Conservation (phyloP, 176 grass and related monocot species). For the Elymus sibiricus region DNA sequence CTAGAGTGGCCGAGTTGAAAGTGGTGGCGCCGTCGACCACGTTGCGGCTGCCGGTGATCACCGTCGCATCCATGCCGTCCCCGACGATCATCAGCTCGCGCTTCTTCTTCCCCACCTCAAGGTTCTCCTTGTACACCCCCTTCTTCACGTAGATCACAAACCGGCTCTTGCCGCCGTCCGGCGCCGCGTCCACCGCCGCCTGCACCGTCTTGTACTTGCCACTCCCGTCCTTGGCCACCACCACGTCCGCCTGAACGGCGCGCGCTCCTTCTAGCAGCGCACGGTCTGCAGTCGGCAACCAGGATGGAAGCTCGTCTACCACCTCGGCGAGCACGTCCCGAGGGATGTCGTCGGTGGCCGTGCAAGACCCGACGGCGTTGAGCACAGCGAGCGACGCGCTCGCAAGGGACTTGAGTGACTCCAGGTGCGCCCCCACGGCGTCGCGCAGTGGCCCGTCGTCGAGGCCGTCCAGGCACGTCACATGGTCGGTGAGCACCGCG, state of each 20-base stretch:
- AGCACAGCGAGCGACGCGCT: constrained; percentile 60
- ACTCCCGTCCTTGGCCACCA: constrained; percentile 60
- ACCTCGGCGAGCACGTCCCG: neutral
- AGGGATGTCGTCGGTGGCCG: neutral
- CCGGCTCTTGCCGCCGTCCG: constrained; percentile 34
- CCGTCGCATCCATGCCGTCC: constrained; percentile 60
- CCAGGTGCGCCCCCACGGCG: constrained; percentile 5
- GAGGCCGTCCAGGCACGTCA: constrained; percentile 43
- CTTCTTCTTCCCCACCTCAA: constrained; percentile 50
- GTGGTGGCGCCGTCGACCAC: constrained; percentile 55
- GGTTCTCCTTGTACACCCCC: constrained; percentile 59
- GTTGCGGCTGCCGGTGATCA: constrained; percentile 60
- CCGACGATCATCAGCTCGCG: constrained; percentile 55
- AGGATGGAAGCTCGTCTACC: constrained; percentile 18
- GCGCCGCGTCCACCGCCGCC: constrained; percentile 48
- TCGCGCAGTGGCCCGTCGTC: neutral
- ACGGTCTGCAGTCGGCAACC: constrained; percentile 33
- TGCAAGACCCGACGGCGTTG: neutral
- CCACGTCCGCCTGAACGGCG: constrained; percentile 28
- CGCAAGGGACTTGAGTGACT: constrained; percentile 33
- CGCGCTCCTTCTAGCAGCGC: constrained; percentile 1
- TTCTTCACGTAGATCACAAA: constrained; percentile 60
- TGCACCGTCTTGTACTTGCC: constrained; percentile 50
- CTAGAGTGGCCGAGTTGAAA: constrained; percentile 54
- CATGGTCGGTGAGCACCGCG: constrained; percentile 46